Conservation (phyloP, 73 alveolate genomes). For the Tetrahymena elliotti region DNA sequence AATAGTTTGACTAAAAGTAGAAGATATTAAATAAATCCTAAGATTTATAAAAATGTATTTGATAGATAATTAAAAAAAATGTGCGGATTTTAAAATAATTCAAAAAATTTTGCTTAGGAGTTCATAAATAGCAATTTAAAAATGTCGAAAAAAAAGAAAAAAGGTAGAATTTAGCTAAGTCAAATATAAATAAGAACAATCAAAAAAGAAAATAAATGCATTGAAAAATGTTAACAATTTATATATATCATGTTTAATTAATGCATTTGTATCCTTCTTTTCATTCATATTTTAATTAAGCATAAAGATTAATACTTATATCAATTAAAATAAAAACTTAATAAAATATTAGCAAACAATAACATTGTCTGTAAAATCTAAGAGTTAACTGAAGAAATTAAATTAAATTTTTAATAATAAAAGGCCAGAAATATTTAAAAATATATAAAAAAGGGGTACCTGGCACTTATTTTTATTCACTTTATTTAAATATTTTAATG, state of each 20-base stretch:
- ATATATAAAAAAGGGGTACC: neutral
- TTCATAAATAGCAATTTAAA: neutral
- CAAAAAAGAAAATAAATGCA: neutral
- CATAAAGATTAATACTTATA: neutral
- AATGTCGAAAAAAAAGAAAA: neutral
- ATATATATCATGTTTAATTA: neutral
- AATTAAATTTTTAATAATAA: neutral
- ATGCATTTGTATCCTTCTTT: neutral
- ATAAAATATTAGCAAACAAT: neutral
- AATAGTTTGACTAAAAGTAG: too few relatives aligned
- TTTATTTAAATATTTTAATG: neutral
- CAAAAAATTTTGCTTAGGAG: neutral
- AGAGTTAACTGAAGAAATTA: neutral
- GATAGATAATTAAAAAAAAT: neutral
- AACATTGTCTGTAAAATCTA: neutral
- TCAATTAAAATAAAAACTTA: neutral
- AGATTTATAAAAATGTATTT: neutral
- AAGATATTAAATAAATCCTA: neutral
- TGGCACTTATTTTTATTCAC: neutral
- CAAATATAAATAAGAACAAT: neutral
- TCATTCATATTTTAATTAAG: neutral
- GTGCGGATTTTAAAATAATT: neutral
- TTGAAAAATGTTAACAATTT: neutral
- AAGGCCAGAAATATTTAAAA: neutral
- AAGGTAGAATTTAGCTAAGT: neutral